Evolutionary conservation across 176 grass and related monocot species (phyloP).

Genomic region (Puccinellia tenuiflora): DNA sequence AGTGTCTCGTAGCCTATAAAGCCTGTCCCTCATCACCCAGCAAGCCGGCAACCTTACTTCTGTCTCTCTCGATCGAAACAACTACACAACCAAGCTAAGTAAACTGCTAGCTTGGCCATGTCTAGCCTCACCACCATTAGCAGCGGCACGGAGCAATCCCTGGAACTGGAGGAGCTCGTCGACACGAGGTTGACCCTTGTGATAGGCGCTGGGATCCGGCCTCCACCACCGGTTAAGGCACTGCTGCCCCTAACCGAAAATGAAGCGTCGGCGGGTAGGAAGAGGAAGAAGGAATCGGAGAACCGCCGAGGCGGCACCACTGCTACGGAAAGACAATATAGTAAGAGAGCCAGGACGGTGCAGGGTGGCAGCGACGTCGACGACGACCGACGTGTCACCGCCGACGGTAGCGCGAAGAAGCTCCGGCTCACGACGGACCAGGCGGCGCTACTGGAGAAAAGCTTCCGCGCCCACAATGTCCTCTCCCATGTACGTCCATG

Average conservation of each 20-base stretch:
- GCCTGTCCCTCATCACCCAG: background rate
- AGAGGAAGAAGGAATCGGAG: background rate
- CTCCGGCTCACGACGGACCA: conserved; percentile 41
- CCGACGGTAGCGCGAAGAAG: conserved; percentile 33
- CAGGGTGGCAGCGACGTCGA: background rate
- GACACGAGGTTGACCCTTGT: conserved; percentile 31
- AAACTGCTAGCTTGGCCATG: conserved; percentile 8
- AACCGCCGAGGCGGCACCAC: background rate
- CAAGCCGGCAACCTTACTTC: background rate
- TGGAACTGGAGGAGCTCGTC: background rate
- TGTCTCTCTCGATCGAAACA: no score
- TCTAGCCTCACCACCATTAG: conserved; percentile 33
- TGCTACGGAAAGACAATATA: background rate
- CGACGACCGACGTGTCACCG: background rate
- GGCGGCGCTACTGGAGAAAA: conserved; percentile 35
- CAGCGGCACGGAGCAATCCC: conserved; percentile 7
- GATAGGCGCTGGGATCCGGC: background rate
- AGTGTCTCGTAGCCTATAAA: conserved; percentile 17
- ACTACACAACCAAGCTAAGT: background rate
- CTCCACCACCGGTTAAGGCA: background rate
- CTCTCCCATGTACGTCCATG: conserved; percentile 28
- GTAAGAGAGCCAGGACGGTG: background rate
- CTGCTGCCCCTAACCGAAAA: background rate
- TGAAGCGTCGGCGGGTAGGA: background rate
- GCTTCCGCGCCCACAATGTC: conserved; percentile 44